Base-by-base conservation (phyloP, 2,329 filamentous ascomycete species). In the Paracorniculantispora psalliotae region DNA sequence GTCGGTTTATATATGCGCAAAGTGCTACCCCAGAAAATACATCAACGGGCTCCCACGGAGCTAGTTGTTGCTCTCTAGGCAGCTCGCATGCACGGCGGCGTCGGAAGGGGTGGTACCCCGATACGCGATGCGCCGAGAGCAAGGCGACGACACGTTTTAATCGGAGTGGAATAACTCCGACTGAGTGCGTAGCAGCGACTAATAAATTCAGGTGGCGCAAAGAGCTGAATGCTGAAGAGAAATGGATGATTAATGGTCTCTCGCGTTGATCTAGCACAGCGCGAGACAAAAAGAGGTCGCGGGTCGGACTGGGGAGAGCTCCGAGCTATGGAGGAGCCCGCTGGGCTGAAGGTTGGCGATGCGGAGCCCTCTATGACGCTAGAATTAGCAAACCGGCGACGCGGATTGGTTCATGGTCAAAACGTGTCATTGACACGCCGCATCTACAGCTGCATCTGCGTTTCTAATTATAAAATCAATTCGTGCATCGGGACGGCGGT, bases 301-400 rank as follows among this genome's bases (percentile, higher is more conserved):
- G 28, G n/a, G 26, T 56, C 41, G 52, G 52, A 35, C 41, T 56
- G 41, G 52, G 19, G 7, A 21, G 21, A n/a, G 21, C 43, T 47
- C 52, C 41, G 41, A 56, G 52, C 30, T 26, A 23, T 12, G n/a
- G 19, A 12, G 19, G 6, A 50, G 48, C 30, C 21, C 19, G 21
- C 28, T 13, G 47, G 17, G 17, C 26, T 33, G 25, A 15, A 25
- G 21, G 30, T 26, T 55, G 35, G 41, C 41, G 41, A 56, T 47
- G 41, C 52, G 51, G 51, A 54, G 51, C 28, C 15, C 33, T n/a
- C 19, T 13, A 56, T 56, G 41, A 56, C 52, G 28, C 21, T 28
- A 47, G 41, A 56, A 56, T 47, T 47, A 23, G 26, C 17, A 56
- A 56, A 56, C 9, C 15, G 17, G 26, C 17, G 17, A 23, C 21